Conservation (phyloP, 768 basidiomycete genomes). For the Trametopsis cervina region DNA sequence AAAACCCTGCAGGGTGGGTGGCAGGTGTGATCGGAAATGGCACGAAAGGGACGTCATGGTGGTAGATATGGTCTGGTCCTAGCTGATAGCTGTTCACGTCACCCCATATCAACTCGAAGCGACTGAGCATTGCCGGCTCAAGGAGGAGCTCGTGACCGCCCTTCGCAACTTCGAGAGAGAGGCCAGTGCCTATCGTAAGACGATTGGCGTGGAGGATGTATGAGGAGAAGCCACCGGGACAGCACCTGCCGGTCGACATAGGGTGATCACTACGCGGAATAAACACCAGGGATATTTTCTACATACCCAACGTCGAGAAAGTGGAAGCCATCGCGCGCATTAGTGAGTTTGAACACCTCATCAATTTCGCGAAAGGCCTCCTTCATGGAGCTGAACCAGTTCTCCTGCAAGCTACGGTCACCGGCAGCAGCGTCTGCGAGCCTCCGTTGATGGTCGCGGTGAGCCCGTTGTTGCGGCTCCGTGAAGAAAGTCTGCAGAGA, state of each 20-base stretch:
- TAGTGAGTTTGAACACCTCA: neutral
- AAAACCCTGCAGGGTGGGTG: neutral
- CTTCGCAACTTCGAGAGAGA: neutral
- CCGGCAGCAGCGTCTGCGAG: neutral
- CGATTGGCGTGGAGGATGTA: neutral
- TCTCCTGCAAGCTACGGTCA: neutral
- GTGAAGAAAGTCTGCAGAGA: too few relatives aligned
- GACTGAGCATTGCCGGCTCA: neutral
- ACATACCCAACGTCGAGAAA: neutral
- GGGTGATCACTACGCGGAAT: neutral
- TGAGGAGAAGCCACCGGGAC: neutral
- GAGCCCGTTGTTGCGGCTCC: constrained; percentile 6
- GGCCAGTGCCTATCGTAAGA: neutral
- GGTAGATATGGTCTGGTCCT: neutral
- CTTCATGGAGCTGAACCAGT: neutral
- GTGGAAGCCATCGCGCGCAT: neutral
- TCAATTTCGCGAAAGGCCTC: neutral
- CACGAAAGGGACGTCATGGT: too few relatives aligned
- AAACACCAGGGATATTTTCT: neutral
- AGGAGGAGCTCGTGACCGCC: neutral
- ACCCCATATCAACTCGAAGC: neutral
- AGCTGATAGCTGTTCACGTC: neutral
- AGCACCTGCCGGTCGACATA: neutral
- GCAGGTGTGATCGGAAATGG: neutral
- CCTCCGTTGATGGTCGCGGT: neutral